phyloP scores from a whole-genome alignment of 257 asterid species.

The Verbena officinalis region DNA sequence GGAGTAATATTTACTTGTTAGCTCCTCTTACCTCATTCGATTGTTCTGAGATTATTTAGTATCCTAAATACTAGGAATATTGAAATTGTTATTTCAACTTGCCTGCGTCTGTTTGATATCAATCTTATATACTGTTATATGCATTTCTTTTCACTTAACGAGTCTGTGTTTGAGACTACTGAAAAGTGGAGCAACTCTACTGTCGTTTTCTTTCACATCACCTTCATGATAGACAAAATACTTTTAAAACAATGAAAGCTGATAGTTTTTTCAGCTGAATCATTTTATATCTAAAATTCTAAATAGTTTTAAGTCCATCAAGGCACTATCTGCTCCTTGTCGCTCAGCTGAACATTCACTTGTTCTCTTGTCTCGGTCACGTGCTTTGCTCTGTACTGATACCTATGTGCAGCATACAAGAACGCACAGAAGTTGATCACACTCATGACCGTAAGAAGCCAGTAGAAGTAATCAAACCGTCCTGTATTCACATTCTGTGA shows the following conservation, averaged over 20 bases:
- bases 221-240: not conserved
- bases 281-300: conserved; percentile 14
- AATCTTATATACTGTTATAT: not conserved
- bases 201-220: conserved; percentile 8
- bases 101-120: not conserved
- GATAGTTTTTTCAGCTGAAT: conserved; percentile 9
- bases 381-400: conserved; percentile 74
- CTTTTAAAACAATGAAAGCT: conserved; percentile 21
- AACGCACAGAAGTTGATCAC: conserved; percentile 76
- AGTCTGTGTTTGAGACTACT: not conserved
- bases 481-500: conserved; percentile 92
- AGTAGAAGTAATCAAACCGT: conserved; percentile 78
- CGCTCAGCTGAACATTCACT: conserved; percentile 34
- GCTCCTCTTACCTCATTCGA: conserved; percentile 1
- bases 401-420: conserved; percentile 71
- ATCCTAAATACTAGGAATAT: conserved; percentile 8
- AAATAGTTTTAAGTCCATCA: conserved; percentile 16
- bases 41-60: no score
- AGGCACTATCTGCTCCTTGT: conserved; percentile 28
- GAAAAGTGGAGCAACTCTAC: conserved; percentile 10
- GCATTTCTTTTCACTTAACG: not conserved
- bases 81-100: not conserved
- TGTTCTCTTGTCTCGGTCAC: conserved; percentile 39
- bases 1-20: conserved; percentile 16
- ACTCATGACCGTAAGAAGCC: conserved; percentile 86